Evolutionary conservation across 164 flowering plant genomes (phyloP).

Genomic region (Dillenia suffruticosa): DNA sequence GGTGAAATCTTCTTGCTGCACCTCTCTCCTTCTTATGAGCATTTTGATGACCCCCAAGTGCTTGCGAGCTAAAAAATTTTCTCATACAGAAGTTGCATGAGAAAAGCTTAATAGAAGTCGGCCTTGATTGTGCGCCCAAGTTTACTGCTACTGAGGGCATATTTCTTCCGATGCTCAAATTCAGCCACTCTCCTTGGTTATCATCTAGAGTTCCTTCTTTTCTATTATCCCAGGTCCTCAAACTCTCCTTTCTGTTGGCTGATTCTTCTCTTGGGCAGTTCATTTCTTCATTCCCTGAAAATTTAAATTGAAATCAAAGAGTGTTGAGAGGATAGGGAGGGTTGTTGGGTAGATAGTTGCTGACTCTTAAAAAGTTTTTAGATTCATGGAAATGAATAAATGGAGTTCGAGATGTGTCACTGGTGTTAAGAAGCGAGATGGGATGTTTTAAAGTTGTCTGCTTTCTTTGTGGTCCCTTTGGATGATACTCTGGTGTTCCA

Average conservation of each 20-base stretch:
- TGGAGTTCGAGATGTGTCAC: slow-evolving; percentile 10
- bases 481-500: slow-evolving; percentile 31
- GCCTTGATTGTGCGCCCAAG: slow-evolving; percentile 24
- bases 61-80: slow-evolving; percentile 88
- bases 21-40: slow-evolving; percentile 94
- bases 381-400: slow-evolving; percentile 13
- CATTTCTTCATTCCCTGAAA: slow-evolving; percentile 15
- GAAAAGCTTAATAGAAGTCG: slow-evolving; percentile 47
- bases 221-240: background rate
- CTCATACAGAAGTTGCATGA: slow-evolving; percentile 89
- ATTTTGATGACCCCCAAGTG: slow-evolving; percentile 91
- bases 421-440: slow-evolving; percentile 10
- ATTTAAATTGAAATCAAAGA: slow-evolving; percentile 2
- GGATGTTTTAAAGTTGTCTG: slow-evolving; percentile 11
- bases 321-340: slow-evolving; percentile 7
- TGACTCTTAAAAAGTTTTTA: slow-evolving; percentile 8
- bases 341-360: slow-evolving; percentile 4
- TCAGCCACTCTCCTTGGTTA: slow-evolving; percentile 50
- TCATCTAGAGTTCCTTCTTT: slow-evolving; percentile 19
- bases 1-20: slow-evolving; percentile 51
- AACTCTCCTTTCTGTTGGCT: slow-evolving; percentile 5
- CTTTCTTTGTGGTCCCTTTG: slow-evolving; percentile 22
- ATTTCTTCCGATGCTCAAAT: slow-evolving; percentile 51
- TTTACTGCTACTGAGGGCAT: slow-evolving; percentile 15
- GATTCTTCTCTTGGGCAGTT: slow-evolving; percentile 18